Base-by-base conservation (phyloP, 768 basidiomycete genomes). In the Pulveroboletus frians region DNA sequence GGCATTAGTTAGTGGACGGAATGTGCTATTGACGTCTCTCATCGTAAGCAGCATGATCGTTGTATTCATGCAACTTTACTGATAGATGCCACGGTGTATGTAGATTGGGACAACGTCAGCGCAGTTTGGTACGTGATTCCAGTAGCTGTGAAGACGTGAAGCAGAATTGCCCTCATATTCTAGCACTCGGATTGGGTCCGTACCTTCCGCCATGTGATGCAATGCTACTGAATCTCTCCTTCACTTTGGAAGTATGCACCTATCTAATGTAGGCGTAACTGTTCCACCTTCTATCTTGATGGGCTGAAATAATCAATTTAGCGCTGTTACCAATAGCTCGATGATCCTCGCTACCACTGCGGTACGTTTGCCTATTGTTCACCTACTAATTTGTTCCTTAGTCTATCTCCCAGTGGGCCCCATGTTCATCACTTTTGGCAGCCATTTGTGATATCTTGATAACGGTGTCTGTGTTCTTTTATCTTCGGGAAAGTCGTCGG, bases 351-450 rank as follows among this genome's bases (percentile, higher is more conserved):
- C 4, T 10, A 17, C 35, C 35, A 35, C 34, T 5, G 47, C 43
- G 1, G 54, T 46, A 10, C 13, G 44, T 20, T 15, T 11, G 7
- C 14, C 6, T 4, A 13, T 30, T 17, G 7, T 31, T 38, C 17
- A 1, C 5, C 18, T 8, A n/a, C 21, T 4, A 1, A 8, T 7
- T 18, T 32, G 21, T 30, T 2, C 3, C 23, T 8, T n/a, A 8
- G 3, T 10, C 36, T 13, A 11, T 11, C 15, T 11, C 13, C 21
- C 32, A 56, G 55, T 56, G 55, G 55, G 56, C 54, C 3, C 54
- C 49, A 23, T 45, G 54, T 23, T 53, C 56, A 0, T 91, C 58
- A 3, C 26, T 42, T 20, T 15, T 57, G 8, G 45, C 47, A 9
- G 59, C 41, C 7, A 35, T 43, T 9, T 49, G 55, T 38, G 58